These are phyloP conservation scores for Trifolium pratense DNA, from an alignment of 306 rosid species.

Conservation along the genomic window DNA sequence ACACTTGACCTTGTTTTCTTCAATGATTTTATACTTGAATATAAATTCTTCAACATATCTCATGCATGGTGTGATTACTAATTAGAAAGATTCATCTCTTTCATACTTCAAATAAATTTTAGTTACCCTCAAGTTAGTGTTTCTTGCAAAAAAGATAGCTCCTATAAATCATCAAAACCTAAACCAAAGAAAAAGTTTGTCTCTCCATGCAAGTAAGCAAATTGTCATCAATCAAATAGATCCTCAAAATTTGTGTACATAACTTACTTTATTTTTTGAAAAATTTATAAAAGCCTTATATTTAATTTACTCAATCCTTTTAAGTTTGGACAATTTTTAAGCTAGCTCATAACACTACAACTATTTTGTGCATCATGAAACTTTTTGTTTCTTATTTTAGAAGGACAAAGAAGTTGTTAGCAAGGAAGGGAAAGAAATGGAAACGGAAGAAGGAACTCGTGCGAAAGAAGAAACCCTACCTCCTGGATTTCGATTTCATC, in stretches of 20 bases:
- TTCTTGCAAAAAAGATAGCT: slow-evolving; percentile 40
- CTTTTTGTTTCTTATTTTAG: slow-evolving; percentile 45
- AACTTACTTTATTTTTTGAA: slow-evolving; percentile 28
- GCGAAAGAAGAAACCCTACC: slow-evolving; percentile 63
- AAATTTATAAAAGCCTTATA: slow-evolving; percentile 12
- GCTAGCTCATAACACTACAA: slow-evolving; percentile 12
- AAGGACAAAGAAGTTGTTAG: slow-evolving; percentile 48
- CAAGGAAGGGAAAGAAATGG: slow-evolving; percentile 48
- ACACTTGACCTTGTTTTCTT: slow-evolving; percentile 53
- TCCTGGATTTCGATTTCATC: slow-evolving; percentile 56
- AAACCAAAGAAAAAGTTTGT: slow-evolving; percentile 41
- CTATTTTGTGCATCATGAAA: slow-evolving; percentile 36
- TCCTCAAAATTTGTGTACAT: slow-evolving; percentile 18
- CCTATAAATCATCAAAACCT: slow-evolving; percentile 46
- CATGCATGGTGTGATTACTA: slow-evolving; percentile 55
- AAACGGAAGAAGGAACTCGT: slow-evolving; percentile 47
- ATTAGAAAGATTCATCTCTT: slow-evolving; percentile 24
- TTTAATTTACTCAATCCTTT: slow-evolving; percentile 1
- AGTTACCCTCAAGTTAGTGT: slow-evolving; percentile 50
- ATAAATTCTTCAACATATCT: slow-evolving; percentile 57
- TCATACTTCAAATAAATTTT: slow-evolving; percentile 32
- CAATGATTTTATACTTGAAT: slow-evolving; percentile 35
- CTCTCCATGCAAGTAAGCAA: slow-evolving; percentile 66
- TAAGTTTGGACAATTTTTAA: slow-evolving; percentile 34
- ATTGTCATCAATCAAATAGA: background rate